Percentiles rank a stretch among this genome's conserved stretches.
phyloP scores from a whole-genome alignment of 257 asterid genomes.

The Nicotiana tomentosiformis region DNA sequence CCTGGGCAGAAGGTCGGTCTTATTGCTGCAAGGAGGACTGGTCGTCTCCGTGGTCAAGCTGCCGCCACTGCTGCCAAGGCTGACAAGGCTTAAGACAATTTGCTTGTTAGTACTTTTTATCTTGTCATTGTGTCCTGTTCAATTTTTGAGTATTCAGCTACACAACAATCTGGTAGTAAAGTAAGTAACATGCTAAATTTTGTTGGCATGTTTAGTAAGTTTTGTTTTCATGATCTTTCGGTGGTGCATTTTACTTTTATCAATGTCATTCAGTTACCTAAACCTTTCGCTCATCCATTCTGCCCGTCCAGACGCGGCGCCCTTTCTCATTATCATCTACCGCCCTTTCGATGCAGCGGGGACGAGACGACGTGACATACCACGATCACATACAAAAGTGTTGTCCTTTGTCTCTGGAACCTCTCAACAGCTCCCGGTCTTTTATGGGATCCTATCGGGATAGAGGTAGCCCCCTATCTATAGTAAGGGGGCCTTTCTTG shows the following conservation, averaged over 20 bases:
- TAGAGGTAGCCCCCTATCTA: too few relatives aligned
- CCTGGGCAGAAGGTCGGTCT: constrained; percentile 65
- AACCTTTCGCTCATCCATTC: too few relatives aligned
- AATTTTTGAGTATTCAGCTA: background rate
- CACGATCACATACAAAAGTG: too few relatives aligned
- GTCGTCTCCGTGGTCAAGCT: constrained; percentile 61
- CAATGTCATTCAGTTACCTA: too few relatives aligned
- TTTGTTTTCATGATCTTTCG: background rate
- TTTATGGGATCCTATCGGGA: too few relatives aligned
- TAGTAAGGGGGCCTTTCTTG: too few relatives aligned
- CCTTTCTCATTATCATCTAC: too few relatives aligned
- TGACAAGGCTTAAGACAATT: constrained; percentile 22
- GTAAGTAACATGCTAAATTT: background rate
- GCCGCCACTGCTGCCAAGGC: constrained; percentile 53
- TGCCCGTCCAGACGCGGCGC: too few relatives aligned
- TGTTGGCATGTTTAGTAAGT: background rate
- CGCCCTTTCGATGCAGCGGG: too few relatives aligned
- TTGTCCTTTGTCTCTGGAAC: too few relatives aligned
- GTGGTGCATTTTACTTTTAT: background rate
- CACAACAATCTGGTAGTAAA: background rate
- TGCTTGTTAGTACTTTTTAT: background rate
- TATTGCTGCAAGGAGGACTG: constrained; percentile 56
- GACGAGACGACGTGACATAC: too few relatives aligned
- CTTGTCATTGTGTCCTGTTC: background rate
- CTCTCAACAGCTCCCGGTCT: too few relatives aligned